These are phyloP conservation scores for Boechera divaricarpa DNA, from an alignment of 345 rosid genomes.

Conservation along the genomic window DNA sequence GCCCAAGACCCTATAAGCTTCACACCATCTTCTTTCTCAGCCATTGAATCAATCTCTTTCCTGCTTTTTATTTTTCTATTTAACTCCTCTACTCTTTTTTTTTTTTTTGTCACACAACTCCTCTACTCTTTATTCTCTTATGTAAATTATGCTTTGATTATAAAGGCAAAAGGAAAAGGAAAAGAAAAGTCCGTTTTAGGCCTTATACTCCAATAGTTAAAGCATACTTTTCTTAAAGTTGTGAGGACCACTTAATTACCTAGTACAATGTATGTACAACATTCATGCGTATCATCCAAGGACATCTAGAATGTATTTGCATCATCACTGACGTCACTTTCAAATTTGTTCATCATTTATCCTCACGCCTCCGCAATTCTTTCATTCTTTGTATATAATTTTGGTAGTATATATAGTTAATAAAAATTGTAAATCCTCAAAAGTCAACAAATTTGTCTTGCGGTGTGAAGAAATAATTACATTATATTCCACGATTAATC, in stretches of 20 bases:
- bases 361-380: not conserved
- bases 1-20: conserved; percentile 51
- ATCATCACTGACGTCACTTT: not conserved
- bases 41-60: conserved; percentile 27
- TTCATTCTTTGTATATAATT: too few relatives aligned
- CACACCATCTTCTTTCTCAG: conserved; percentile 44
- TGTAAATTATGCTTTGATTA: not conserved
- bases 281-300: not conserved
- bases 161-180: not conserved
- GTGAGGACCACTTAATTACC: not conserved
- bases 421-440: too few relatives aligned
- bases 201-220: not conserved
- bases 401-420: too few relatives aligned
- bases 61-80: not conserved
- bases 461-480: too few relatives aligned
- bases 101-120: not conserved
- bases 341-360: not conserved
- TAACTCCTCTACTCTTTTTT: not conserved
- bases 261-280: not conserved
- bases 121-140: not conserved
- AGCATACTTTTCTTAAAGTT: not conserved
- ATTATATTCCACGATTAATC: too few relatives aligned
- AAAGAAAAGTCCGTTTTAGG: not conserved
- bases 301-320: not conserved
- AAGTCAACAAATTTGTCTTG: too few relatives aligned